A percentile compares a stretch with the other conserved stretches of the same genome.
Conservation (phyloP, 1,284 basidiomycete species). For the Ustilago bromivora region DNA sequence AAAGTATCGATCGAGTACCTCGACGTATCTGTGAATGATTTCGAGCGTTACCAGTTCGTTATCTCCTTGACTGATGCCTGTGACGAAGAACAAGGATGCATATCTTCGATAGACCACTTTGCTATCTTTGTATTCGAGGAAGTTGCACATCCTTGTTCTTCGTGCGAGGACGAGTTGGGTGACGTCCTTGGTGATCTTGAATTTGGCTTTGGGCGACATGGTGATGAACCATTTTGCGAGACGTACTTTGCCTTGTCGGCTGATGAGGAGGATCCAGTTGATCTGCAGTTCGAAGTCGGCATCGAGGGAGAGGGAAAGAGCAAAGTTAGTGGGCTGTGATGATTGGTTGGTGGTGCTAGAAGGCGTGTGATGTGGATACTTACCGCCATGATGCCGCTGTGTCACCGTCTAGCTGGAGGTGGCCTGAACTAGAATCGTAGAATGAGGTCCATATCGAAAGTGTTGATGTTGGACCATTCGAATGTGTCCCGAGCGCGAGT, state of each 20-base stretch:
- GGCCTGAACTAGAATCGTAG: background rate
- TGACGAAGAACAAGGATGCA: constrained; percentile 97
- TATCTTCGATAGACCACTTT: constrained; percentile 95
- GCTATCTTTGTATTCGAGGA: constrained; percentile 89
- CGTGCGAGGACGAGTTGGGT: constrained; percentile 97
- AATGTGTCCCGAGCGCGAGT: constrained; percentile 34
- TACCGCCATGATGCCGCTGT: constrained; percentile 12
- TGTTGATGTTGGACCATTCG: background rate
- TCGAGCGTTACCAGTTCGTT: constrained; percentile 94
- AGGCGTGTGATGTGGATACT: background rate
- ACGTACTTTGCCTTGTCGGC: constrained; percentile 96
- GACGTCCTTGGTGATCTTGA: constrained; percentile 99
- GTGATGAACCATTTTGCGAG: constrained; percentile 99
- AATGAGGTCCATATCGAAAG: background rate
- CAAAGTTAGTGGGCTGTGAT: background rate
- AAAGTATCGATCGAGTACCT: constrained; percentile 98
- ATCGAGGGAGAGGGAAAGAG: background rate
- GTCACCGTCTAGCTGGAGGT: background rate
- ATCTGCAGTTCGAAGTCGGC: constrained; percentile 52
- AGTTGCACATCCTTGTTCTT: constrained; percentile 98
- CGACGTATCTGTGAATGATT: constrained; percentile 97
- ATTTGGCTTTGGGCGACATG: constrained; percentile 90
- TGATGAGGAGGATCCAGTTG: constrained; percentile 87
- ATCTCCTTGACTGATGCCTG: constrained; percentile 87
- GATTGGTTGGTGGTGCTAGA: too few species aligned